Conservation (phyloP, 2,329 filamentous ascomycete species). For the Fusarium begoniae region DNA sequence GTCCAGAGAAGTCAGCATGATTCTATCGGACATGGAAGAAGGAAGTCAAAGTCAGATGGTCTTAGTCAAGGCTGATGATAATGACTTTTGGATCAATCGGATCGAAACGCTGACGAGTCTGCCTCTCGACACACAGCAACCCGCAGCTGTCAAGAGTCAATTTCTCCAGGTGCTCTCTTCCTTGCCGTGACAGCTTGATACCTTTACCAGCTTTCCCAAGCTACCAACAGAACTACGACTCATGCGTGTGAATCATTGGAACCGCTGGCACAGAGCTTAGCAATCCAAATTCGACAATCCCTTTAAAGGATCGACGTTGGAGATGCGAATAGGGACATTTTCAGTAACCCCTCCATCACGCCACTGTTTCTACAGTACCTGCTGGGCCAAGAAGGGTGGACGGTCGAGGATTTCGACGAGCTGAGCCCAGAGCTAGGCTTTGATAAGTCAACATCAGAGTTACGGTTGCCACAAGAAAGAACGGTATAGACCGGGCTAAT, state of each 20-base stretch:
- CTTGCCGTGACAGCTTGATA: not conserved
- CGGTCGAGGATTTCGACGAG: not conserved
- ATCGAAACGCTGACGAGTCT: not conserved
- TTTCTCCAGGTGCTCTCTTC: too few species aligned
- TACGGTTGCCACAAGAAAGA: too few species aligned
- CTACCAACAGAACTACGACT: not conserved
- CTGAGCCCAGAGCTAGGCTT: not conserved
- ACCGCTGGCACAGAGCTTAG: too few species aligned
- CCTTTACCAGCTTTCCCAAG: not conserved
- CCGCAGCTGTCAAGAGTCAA: too few species aligned
- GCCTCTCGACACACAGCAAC: not conserved
- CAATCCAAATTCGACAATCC: too few species aligned
- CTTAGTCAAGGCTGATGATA: conserved; percentile 16
- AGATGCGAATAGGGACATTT: not conserved
- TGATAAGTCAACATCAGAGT: not conserved
- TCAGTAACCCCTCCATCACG: fast-evolving
- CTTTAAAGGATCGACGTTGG: too few species aligned
- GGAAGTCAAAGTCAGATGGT: not conserved
- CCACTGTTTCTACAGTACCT: not conserved
- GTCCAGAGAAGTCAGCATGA: too few species aligned
- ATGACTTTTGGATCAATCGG: conserved; percentile 14
- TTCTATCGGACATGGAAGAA: too few species aligned
- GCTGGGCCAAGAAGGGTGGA: not conserved
- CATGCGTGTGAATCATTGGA: too few species aligned
- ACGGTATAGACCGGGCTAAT: too few species aligned